Percentiles rank a stretch among this genome's conserved stretches.
These are phyloP conservation scores for Epicoccum nigrum DNA, from an alignment of 2,329 filamentous ascomycete genomes.

Conservation along the genomic window DNA sequence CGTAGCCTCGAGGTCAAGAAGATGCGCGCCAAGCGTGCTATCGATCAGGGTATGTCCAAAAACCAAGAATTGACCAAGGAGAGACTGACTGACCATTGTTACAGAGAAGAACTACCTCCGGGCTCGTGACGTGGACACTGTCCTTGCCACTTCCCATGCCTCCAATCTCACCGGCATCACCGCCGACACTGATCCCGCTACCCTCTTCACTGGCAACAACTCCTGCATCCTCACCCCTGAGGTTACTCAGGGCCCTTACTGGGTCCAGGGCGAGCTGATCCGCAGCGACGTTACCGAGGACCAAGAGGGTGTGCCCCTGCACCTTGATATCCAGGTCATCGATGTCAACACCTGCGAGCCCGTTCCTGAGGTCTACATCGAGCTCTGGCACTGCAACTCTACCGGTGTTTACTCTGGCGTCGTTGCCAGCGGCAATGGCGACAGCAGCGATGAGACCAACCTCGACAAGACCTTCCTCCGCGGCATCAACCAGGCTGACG, in stretches of 20 bases:
- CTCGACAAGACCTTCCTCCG: slow-evolving; percentile 52
- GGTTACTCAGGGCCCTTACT: slow-evolving; percentile 44
- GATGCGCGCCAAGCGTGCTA: slow-evolving; percentile 48
- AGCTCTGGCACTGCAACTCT: slow-evolving; percentile 59
- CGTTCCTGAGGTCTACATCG: slow-evolving; percentile 56
- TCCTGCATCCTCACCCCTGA: slow-evolving; percentile 46
- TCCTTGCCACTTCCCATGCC: slow-evolving; percentile 38
- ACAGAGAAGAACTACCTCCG: slow-evolving; percentile 36
- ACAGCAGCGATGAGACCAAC: slow-evolving; percentile 42
- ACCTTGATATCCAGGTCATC: slow-evolving; percentile 60
- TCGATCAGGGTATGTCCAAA: slow-evolving; percentile 23
- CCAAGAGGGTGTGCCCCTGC: slow-evolving; percentile 57
- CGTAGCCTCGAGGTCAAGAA: slow-evolving; percentile 49
- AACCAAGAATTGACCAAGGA: neutral
- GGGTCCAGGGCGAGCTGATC: slow-evolving; percentile 59
- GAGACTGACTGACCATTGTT: slow-evolving; percentile 9
- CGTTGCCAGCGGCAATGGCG: slow-evolving; percentile 51
- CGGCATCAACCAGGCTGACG: slow-evolving; percentile 55
- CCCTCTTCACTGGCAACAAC: slow-evolving; percentile 42
- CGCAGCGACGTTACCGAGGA: slow-evolving; percentile 56
- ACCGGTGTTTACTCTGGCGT: slow-evolving; percentile 47
- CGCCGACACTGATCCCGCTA: slow-evolving; percentile 30
- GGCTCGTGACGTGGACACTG: slow-evolving; percentile 35
- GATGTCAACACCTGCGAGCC: slow-evolving; percentile 62
- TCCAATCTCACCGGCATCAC: slow-evolving; percentile 40